Evolutionary conservation across 2,329 filamentous ascomycete genomes (phyloP).

Genomic region (Ophiostoma piceae): DNA sequence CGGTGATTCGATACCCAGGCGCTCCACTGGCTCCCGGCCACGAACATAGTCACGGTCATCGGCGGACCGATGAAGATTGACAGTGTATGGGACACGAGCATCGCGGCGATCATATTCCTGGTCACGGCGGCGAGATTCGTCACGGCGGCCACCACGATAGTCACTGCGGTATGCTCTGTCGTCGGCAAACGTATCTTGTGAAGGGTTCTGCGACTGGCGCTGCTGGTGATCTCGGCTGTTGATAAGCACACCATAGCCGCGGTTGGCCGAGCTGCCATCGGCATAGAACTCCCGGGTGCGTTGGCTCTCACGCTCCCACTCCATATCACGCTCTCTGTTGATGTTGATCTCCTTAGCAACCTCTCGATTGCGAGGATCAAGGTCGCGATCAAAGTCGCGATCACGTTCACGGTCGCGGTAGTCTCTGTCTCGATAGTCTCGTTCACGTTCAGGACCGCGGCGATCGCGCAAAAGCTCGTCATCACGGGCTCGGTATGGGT

Average conservation of each 20-base stretch:
- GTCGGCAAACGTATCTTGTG: conserved; percentile 9
- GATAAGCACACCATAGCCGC: conserved; percentile 24
- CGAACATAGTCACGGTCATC: conserved; percentile 17
- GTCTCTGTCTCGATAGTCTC: conserved; percentile 6
- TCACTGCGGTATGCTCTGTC: conserved; percentile 17
- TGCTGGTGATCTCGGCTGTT: conserved; percentile 26
- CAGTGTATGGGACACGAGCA: not conserved
- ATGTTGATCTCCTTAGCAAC: conserved; percentile 19
- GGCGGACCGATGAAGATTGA: not conserved
- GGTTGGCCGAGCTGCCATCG: conserved; percentile 25
- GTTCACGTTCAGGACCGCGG: conserved; percentile 29
- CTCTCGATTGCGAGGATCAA: conserved; percentile 28
- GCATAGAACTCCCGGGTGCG: conserved; percentile 26
- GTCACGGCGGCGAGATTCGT: conserved; percentile 20
- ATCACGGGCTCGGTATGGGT: conserved; percentile 46
- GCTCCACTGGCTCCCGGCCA: conserved; percentile 17
- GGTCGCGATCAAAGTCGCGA: conserved; percentile 29
- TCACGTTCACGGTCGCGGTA: conserved; percentile 35
- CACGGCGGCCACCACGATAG: conserved; percentile 16
- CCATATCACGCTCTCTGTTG: conserved; percentile 27
- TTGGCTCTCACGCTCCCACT: conserved; percentile 17
- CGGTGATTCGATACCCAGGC: conserved; percentile 22
- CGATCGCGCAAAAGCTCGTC: conserved; percentile 43
- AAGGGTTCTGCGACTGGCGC: conserved; percentile 13
- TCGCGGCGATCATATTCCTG: conserved; percentile 15